Base-by-base conservation (phyloP, 106 monocot species). In the Allium cepa region DNA sequence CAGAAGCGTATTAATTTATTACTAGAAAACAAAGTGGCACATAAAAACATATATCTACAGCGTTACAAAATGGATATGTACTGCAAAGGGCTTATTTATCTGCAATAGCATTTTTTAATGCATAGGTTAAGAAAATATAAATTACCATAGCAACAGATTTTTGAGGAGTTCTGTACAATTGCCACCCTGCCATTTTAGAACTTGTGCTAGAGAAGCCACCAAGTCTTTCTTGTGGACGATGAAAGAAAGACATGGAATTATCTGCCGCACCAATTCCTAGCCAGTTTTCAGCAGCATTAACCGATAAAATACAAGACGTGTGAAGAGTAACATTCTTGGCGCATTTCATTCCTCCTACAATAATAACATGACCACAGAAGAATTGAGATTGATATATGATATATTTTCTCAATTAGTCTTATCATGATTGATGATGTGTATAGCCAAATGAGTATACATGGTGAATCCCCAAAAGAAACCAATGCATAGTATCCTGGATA, bases 231-330 rank as follows among this genome's bases (percentile, higher is more conserved):
- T 99, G 97, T 72, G 92, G 92, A 13, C 90, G 86, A 58, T 99
- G 90, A 69, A 90, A 99, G 59, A 99, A 83, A 53, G 97, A 93
- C 97, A 99, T 87, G 4, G 97, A 99, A 74, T 99, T 99, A 67
- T 99, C 97, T 28, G 92, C 92, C 48, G 92, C 97, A n/a, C 97
- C 97, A 79, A 99, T 80, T 4, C 92, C 97, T 28, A 99, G 84
- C 97, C 97, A 99, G 66, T 92, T 84, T 59, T 92, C 97, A 51
- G 87, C 84, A 64, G 97, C 97, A 78, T 80, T 90, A 17, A 99
- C 84, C 49, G 97, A 99, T 53, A 99, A 66, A 69, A 99, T 85
- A 67, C 89, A 83, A 47, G 90, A 78, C 3, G 92, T 75, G 67
- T 99, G 93, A 66, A 84, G 67, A 26, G 87, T 93, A 11, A 93